Percentiles rank a stretch among this genome's conserved stretches.
Conservation (phyloP, 768 basidiomycete species). For the Trametes cinnabarina region DNA sequence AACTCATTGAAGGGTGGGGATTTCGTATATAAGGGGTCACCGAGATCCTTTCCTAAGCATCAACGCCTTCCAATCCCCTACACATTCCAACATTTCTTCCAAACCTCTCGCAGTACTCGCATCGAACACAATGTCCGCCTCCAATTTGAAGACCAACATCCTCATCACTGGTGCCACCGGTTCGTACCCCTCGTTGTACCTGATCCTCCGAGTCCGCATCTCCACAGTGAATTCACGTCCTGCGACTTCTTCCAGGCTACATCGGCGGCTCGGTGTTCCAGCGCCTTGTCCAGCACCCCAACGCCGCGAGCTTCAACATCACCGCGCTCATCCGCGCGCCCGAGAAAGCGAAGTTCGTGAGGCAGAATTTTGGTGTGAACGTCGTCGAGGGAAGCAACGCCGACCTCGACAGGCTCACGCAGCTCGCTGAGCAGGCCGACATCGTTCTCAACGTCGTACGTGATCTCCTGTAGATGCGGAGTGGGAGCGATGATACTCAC, state of each 20-base stretch:
- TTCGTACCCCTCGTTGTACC: constrained; percentile 9
- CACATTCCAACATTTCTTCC: background rate
- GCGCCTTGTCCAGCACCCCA: constrained; percentile 41
- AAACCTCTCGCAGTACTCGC: background rate
- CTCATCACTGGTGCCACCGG: constrained; percentile 48
- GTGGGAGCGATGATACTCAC: no score
- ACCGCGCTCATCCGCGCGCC: constrained; percentile 7
- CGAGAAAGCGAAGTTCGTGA: constrained; percentile 5
- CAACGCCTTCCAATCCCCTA: background rate
- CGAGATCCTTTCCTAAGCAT: background rate
- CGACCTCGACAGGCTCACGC: constrained; percentile 39
- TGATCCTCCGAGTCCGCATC: no score
- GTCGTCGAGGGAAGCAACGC: constrained; percentile 18
- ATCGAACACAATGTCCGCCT: background rate
- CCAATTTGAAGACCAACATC: constrained; percentile 34
- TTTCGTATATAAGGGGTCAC: no score
- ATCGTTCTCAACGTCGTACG: constrained; percentile 28
- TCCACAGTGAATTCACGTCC: background rate
- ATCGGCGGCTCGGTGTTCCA: constrained; percentile 55
- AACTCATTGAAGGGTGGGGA: no score
- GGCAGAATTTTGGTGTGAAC: constrained; percentile 22
- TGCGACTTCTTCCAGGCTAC: constrained; percentile 40
- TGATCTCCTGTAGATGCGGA: background rate
- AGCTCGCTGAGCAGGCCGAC: constrained; percentile 43
- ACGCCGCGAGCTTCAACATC: background rate